phyloP scores from a whole-genome alignment of 495 filamentous ascomycete genomes.

The Aspergillus wentii region DNA sequence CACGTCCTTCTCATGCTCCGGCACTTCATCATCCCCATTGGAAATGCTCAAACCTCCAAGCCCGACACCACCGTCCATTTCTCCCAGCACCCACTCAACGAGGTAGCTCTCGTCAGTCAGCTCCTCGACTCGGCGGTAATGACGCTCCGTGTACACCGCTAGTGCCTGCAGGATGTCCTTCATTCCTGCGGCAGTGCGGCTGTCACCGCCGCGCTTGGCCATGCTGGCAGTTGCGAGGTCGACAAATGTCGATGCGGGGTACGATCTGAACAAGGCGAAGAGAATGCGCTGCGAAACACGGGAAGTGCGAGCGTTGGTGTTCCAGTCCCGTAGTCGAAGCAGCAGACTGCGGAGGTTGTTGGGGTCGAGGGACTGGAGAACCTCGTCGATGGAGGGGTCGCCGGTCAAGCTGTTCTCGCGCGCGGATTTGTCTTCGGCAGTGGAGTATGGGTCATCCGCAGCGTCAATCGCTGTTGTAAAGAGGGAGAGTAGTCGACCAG shows the following conservation, averaged over 20 bases:
- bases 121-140: constrained; percentile 82
- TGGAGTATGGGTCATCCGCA: constrained; percentile 30
- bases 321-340: constrained; percentile 84
- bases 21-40: constrained; percentile 15
- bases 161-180: constrained; percentile 82
- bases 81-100: constrained; percentile 82
- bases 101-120: constrained; percentile 92
- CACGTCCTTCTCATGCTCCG: constrained; percentile 40
- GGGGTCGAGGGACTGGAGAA: constrained; percentile 71
- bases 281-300: constrained; percentile 83
- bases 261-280: constrained; percentile 68
- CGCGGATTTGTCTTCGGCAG: constrained; percentile 16
- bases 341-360: constrained; percentile 79
- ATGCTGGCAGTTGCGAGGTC: constrained; percentile 51
- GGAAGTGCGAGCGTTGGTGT: constrained; percentile 87
- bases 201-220: constrained; percentile 29
- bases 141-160: constrained; percentile 82
- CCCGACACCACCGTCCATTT: constrained; percentile 75
- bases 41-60: constrained; percentile 28
- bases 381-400: constrained; percentile 74
- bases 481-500: constrained; percentile 73
- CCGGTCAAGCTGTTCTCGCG: constrained; percentile 54
- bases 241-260: constrained; percentile 69
- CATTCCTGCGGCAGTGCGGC: constrained; percentile 55
- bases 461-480: constrained; percentile 75